Conservation (phyloP, 1,284 basidiomycete genomes). For the Flammula alnicola region DNA sequence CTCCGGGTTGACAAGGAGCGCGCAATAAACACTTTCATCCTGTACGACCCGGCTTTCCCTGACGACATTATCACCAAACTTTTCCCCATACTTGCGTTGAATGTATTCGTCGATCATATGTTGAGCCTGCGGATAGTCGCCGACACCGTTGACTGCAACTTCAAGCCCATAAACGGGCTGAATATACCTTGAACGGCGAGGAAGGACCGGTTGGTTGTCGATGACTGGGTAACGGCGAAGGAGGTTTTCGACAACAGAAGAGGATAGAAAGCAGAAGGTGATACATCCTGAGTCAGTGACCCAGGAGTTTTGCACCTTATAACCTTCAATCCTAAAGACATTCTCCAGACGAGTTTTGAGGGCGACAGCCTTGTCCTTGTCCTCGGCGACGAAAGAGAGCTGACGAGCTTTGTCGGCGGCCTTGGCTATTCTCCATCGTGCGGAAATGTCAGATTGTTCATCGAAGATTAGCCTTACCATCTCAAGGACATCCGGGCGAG, state of each 20-base stretch:
- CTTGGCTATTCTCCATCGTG: too few species aligned
- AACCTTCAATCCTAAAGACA: not conserved
- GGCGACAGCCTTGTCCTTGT: too few species aligned
- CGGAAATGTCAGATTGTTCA: too few species aligned
- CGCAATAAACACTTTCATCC: constrained; percentile 12
- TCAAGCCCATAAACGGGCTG: constrained; percentile 14
- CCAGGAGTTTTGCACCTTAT: not conserved
- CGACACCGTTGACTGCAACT: constrained; percentile 13
- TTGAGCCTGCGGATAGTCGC: not conserved
- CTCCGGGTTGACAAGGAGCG: constrained; percentile 6
- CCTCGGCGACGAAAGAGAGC: not conserved
- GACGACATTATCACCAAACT: not conserved
- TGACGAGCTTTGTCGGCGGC: not conserved
- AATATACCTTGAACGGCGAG: constrained; percentile 6
- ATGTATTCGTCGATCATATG: constrained; percentile 9
- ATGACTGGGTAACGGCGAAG: not conserved
- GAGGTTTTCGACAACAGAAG: not conserved
- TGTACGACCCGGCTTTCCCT: constrained; percentile 9
- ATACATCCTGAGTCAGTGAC: not conserved
- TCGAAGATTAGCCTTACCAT: constrained; percentile 1
- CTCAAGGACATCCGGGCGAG: constrained; percentile 9
- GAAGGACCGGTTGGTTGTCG: not conserved
- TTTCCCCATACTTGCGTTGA: constrained; percentile 4
- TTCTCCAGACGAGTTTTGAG: too few species aligned
- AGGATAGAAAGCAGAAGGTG: not conserved